Percentiles rank a stretch among this genome's conserved stretches.
Conservation (phyloP, 208 protist genomes). For the Leishmania tropica region DNA sequence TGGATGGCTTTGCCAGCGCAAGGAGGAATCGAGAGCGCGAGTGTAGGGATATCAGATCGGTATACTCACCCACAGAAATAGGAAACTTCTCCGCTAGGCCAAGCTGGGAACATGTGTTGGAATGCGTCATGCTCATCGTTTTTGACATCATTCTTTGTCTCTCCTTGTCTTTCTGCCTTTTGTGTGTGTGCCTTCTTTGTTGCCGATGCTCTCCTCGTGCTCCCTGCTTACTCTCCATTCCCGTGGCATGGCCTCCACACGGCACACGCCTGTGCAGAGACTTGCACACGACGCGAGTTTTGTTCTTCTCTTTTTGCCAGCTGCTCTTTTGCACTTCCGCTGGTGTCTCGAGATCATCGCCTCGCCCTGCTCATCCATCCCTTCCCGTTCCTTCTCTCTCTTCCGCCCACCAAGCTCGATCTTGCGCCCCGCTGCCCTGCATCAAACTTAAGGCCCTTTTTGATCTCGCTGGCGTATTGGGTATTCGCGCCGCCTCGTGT, state of each 20-base stretch:
- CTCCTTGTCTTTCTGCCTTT: conserved; percentile 4
- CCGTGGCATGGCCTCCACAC: not conserved
- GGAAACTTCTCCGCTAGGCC: no score
- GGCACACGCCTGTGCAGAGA: not conserved
- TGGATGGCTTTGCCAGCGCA: not conserved
- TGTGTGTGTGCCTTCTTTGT: not conserved
- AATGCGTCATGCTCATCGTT: not conserved
- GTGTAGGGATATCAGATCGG: not conserved
- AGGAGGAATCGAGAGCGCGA: not conserved
- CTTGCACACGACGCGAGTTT: not conserved
- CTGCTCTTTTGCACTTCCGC: conserved; percentile 4
- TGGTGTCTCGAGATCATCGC: conserved; percentile 12
- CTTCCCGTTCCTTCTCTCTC: not conserved
- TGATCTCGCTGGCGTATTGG: not conserved
- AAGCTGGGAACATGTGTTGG: not conserved
- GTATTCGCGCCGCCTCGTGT: not conserved
- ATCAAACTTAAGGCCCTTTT: not conserved
- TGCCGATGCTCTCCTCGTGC: not conserved
- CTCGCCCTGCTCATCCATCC: not conserved
- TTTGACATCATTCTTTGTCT: conserved; percentile 4
- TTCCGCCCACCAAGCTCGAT: not conserved
- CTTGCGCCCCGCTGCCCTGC: not conserved
- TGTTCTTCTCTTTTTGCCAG: not conserved
- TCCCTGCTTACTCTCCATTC: not conserved
- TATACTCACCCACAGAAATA: no score